Evolutionary conservation across 331 rosid genomes (phyloP), one percentile per base, ranked within the genome.

Genomic region (Malus hybrid): DNA sequence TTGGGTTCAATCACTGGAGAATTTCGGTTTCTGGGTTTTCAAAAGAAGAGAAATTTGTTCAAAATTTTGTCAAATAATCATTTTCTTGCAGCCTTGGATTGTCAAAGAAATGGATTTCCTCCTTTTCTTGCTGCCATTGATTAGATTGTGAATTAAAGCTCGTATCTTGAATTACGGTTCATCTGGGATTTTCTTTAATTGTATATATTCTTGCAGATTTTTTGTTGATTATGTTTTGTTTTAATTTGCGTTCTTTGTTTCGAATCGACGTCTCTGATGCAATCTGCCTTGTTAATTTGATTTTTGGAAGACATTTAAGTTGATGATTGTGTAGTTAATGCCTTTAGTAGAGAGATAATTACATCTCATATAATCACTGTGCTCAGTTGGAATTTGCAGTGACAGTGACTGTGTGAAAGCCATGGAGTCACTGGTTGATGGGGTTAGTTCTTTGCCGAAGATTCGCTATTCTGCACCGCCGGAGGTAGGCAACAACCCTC

Each of bases 341-440:
- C 65, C 62, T 62, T 81, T 79, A 32, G 77, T 34, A 55, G 65
- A 29, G 67, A 52, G 20, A 79, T 48, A 54, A 65, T 70, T 71
- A 24, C 28, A 54, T 77, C 81, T 57, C 67, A 65, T 33, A 42
- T 68, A 84, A 77, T 91, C 75, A 55, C 76, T 71, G 36, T 68
- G 86, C 71, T 68, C 64, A 69, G 60, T 81, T 86, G 72, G 82
- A 79, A 79, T 88, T 84, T 89, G 76, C 81, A 76, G 82, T 68
- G 64, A 34, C 72, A 10, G 69, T 69, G 83, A 46, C 59, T 64
- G 60, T 65, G 77, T 52, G 74, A 16, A 76, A 78, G 67, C 76
- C 52, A 93, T 93, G 98, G 93, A 88, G 48, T 80, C 88, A 31
- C 75, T 69, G 69, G 86, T 80, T 79, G 82, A 86, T 71, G 93